phyloP scores from a whole-genome alignment of 192 early-diverging fungal genomes.

The Gamsiella multidivaricata region DNA sequence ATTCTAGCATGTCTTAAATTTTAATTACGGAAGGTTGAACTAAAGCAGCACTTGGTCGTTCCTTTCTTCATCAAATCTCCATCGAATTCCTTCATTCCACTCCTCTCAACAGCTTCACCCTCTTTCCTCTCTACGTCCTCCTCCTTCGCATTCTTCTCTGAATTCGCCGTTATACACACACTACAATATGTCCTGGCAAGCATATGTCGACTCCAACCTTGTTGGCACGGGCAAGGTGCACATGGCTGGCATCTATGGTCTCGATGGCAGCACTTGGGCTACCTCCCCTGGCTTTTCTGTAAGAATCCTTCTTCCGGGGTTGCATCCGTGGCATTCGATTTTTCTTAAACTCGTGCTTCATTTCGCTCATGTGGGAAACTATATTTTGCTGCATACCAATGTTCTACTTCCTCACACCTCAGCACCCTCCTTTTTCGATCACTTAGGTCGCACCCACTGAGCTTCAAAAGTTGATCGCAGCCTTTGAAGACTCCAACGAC shows the following conservation, averaged over 20 bases:
- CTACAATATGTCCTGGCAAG: slow-evolving; percentile 80
- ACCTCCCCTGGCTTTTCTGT: slow-evolving; percentile 76
- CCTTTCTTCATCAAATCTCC: neutral
- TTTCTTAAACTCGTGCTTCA: no score
- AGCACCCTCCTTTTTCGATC: neutral
- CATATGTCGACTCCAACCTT: slow-evolving; percentile 84
- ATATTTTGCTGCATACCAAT: slow-evolving; percentile 7
- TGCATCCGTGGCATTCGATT: no score
- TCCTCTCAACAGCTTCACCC: neutral
- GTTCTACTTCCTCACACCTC: neutral
- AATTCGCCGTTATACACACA: neutral
- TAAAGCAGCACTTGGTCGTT: neutral
- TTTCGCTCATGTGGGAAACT: no score
- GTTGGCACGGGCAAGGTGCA: slow-evolving; percentile 78
- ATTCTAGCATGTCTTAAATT: no score
- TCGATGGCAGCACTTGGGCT: slow-evolving; percentile 87
- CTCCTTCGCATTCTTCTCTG: neutral
- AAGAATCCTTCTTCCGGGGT: slow-evolving; percentile 25
- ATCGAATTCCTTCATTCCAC: neutral
- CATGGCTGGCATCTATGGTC: slow-evolving; percentile 85
- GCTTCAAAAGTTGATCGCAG: slow-evolving; percentile 64
- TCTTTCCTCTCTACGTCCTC: slow-evolving; percentile 1
- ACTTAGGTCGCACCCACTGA: slow-evolving; percentile 66
- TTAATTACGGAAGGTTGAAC: no score
- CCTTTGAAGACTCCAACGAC: slow-evolving; percentile 69